These are phyloP conservation scores for Ascodesmis nigricans DNA, from an alignment of 495 filamentous ascomycete species.

Conservation along the genomic window DNA sequence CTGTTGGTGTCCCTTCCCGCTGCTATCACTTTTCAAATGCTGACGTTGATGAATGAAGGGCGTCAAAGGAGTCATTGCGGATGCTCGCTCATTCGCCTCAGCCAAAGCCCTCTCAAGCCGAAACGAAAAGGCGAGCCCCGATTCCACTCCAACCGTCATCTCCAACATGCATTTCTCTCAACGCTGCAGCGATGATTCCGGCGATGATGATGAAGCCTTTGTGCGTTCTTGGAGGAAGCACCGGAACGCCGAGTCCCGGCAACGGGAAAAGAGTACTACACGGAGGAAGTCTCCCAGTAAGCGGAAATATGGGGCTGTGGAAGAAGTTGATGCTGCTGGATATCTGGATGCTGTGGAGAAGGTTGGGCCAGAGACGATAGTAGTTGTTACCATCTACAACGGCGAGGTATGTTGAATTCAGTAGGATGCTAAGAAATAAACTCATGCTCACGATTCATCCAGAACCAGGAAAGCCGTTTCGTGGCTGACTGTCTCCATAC, in stretches of 20 bases:
- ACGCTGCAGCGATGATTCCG: conserved; percentile 33
- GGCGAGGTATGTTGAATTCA: conserved; percentile 47
- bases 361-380: conserved; percentile 53
- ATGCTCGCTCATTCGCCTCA: conserved; percentile 73
- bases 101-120: conserved; percentile 26
- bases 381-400: conserved; percentile 88
- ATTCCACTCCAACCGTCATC: conserved; percentile 7
- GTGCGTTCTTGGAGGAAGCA: conserved; percentile 61
- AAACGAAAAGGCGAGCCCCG: conserved; percentile 12
- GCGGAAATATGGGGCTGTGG: conserved; percentile 52
- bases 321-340: conserved; percentile 68
- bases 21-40: no score
- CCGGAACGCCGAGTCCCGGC: conserved; percentile 53
- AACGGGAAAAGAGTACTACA: conserved; percentile 28
- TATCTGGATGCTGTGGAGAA: conserved; percentile 92
- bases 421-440: no score
- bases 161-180: conserved; percentile 8
- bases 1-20: no score
- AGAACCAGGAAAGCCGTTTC: conserved; percentile 47
- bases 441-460: no score
- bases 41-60: conserved; percentile 59
- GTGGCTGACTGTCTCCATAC: conserved; percentile 56
- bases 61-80: conserved; percentile 94
- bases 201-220: conserved; percentile 57
- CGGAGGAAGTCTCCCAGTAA: conserved; percentile 45